These are phyloP conservation scores for Brassica juncea DNA, from an alignment of 345 rosid genomes.

Conservation along the genomic window DNA sequence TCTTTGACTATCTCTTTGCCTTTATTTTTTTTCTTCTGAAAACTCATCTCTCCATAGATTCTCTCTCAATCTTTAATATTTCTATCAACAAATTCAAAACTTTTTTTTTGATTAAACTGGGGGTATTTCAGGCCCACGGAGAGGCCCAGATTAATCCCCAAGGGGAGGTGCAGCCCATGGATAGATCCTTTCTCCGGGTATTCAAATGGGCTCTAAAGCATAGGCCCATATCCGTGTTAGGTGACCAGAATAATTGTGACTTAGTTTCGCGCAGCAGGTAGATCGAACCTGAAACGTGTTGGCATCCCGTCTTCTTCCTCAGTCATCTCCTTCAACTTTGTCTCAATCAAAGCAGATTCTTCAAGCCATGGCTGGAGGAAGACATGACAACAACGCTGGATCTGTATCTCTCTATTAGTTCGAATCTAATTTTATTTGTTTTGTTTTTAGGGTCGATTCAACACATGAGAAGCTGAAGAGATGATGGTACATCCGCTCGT, in stretches of 20 bases:
- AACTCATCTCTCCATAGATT: background rate
- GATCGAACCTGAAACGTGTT: no score
- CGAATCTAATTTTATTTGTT: background rate
- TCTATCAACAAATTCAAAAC: background rate
- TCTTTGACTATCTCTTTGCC: background rate
- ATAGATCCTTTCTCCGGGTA: no score
- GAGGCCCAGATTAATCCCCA: no score
- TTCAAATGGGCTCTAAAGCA: no score
- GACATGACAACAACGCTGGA: background rate
- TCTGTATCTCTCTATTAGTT: background rate
- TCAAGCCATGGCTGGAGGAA: background rate
- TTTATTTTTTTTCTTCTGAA: background rate
- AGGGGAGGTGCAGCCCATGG: no score
- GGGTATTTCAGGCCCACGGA: no score
- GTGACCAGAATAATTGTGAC: no score
- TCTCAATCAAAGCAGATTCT: background rate
- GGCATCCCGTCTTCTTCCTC: background rate
- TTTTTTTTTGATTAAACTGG: background rate
- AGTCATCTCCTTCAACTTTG: background rate
- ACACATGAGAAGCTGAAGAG: background rate
- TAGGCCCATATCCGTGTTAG: no score
- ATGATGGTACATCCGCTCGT: background rate
- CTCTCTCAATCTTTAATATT: background rate
- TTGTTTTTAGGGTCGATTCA: background rate
- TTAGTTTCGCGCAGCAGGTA: no score